Percentiles rank a stretch among this genome's conserved stretches.
Evolutionary conservation across 2,329 filamentous ascomycete species (phyloP).

Genomic region (Xylaria digitata): DNA sequence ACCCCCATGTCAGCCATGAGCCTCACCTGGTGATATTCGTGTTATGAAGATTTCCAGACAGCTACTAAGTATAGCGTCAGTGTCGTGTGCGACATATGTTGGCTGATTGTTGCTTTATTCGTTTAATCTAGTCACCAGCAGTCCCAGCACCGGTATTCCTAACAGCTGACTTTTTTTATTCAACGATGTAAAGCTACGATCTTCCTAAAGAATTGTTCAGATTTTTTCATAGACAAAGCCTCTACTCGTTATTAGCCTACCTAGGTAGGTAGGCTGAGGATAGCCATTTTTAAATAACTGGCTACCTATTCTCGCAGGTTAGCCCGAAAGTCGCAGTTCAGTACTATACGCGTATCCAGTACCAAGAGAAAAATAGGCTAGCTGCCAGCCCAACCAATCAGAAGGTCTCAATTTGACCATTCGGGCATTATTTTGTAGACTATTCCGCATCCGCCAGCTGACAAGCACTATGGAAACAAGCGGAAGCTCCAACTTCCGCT

Average conservation of each 20-base stretch:
- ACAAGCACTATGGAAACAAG: conserved; percentile 23
- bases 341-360: too few relatives aligned
- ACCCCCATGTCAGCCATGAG: not conserved
- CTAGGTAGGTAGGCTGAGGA: too few relatives aligned
- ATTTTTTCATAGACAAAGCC: too few relatives aligned
- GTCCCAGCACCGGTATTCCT: not conserved
- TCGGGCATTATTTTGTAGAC: conserved; percentile 22
- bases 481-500: conserved; percentile 41
- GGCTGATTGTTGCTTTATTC: too few relatives aligned
- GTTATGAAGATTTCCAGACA: too few relatives aligned
- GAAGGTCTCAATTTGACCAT: conserved; percentile 20
- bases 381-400: conserved; percentile 32
- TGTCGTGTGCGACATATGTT: too few relatives aligned
- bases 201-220: too few relatives aligned
- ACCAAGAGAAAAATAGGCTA: not conserved
- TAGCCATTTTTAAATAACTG: too few relatives aligned
- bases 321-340: conserved; percentile 25
- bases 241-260: too few relatives aligned
- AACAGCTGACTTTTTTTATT: not conserved
- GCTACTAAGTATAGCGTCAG: too few relatives aligned
- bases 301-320: conserved; percentile 12
- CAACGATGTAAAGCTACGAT: too few relatives aligned
- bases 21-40: not conserved
- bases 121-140: not conserved
- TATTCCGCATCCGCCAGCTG: conserved; percentile 29